phyloP scores from a whole-genome alignment of 2,329 filamentous ascomycete species.

The Nakataea oryzae region DNA sequence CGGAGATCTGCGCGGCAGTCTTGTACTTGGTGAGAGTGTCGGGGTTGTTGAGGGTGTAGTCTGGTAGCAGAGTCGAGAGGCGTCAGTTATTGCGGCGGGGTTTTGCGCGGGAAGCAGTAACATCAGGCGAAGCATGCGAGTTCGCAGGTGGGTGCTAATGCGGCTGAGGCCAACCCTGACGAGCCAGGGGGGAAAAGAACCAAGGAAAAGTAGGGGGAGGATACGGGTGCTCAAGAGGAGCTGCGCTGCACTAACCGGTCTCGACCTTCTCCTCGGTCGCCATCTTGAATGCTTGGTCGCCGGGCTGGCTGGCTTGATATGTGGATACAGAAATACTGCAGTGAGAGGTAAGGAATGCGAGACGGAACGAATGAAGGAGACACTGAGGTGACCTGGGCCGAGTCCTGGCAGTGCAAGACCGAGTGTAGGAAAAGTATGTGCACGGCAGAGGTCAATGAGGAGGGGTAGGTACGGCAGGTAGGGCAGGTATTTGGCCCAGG shows the following conservation, averaged over 20 bases:
- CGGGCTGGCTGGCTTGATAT: background rate
- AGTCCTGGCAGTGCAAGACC: background rate
- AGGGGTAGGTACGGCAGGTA: conserved; percentile 1
- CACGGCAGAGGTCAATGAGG: background rate
- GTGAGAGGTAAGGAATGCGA: background rate
- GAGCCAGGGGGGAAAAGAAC: conserved; percentile 3
- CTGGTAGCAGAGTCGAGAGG: conserved; percentile 29
- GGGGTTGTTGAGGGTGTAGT: conserved; percentile 83
- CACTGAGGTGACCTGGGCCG: background rate
- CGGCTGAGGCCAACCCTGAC: conserved; percentile 13
- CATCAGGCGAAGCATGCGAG: conserved; percentile 4
- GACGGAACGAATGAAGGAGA: background rate
- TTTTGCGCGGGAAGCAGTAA: background rate
- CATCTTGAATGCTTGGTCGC: conserved; percentile 6
- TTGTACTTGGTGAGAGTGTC: conserved; percentile 99
- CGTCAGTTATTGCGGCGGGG: background rate
- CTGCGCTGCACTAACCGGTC: conserved; percentile 25
- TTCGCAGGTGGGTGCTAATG: background rate
- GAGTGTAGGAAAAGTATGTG: background rate
- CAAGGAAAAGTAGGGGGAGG: background rate
- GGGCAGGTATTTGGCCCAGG: background rate
- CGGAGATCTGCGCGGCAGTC: conserved; percentile 87
- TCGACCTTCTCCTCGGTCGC: conserved; percentile 32
- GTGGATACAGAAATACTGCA: background rate
- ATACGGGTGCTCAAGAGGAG: background rate